Evolutionary conservation across 2,329 filamentous ascomycete genomes (phyloP), one percentile per base, ranked within the genome.

Genomic region (Neospermospora avenae): DNA sequence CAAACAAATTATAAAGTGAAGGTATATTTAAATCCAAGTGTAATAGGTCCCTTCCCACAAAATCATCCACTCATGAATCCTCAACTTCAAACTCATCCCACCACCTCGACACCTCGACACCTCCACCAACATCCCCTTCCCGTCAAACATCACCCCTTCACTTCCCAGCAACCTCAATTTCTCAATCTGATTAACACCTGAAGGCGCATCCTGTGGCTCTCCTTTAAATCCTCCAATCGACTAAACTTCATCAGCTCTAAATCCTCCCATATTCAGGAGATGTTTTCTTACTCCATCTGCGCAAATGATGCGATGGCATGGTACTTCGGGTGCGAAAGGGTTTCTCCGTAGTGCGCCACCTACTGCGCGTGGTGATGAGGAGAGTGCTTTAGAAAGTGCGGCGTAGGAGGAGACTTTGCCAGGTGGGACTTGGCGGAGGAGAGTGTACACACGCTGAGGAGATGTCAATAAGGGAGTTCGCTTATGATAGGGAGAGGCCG

Each of bases 311-410:
- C 85, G 77, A 71, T 86, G 69, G 81, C 84, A 86, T 0, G 84
- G 84, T 3, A 87, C 81, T 58, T 81, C 78, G 0, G 85, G 85
- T 34, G 84, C 84, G 67, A 84, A 87, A 0, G 84, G 85, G 67
- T 88, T 88, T 55, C 70, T 60, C 58, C 81, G 76, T 70, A 87
- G 77, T 1, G 85, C 85, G 31, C 83, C 84, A 2, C 85, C 85
- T 1, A 88, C 79, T 2, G 85, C 85, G 48, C 85, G 77, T 1
- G 85, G 83, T 28, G 82, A 84, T n/a, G 84, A 85, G 13, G 74
- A 69, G 10, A 87, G 74, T 16, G 84, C 81, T 37, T 74, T 75
- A 0, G 85, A 81, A 34, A 88, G 75, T 0, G 81, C 78, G 2
- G 80, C 80, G 69, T 88, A 87, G 0, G 84, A 84, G 1, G 83